Evolutionary conservation across 768 basidiomycete genomes (phyloP).

Genomic region (Dioszegia hungarica): DNA sequence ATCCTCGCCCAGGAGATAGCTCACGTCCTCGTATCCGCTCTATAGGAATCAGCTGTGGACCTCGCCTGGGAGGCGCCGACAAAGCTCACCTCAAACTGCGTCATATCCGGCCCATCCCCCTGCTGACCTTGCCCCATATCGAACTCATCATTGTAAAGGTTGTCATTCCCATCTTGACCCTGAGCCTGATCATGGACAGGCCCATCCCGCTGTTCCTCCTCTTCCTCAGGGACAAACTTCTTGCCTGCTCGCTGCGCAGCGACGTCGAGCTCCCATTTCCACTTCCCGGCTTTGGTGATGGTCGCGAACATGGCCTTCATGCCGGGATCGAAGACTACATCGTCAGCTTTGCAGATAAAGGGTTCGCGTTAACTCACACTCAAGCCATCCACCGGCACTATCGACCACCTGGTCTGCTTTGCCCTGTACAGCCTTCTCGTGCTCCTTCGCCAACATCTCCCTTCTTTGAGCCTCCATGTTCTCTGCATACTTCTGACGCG

Average conservation of each 20-base stretch:
- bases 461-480: slow-evolving; percentile 13
- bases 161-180: background rate
- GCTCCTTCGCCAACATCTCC: slow-evolving; percentile 5
- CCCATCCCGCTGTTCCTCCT: background rate
- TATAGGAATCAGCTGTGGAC: background rate
- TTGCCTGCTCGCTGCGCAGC: slow-evolving; percentile 12
- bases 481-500: slow-evolving; percentile 8
- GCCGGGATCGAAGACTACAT: slow-evolving; percentile 26
- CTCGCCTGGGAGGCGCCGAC: background rate
- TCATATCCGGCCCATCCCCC: background rate
- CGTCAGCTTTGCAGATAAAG: background rate
- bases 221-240: background rate
- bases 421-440: slow-evolving; percentile 6
- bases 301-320: slow-evolving; percentile 23
- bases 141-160: background rate
- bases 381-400: slow-evolving; percentile 18
- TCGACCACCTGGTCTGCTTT: slow-evolving; percentile 20
- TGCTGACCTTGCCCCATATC: background rate
- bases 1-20: background rate
- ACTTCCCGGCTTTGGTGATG: slow-evolving; percentile 16
- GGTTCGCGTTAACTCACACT: slow-evolving; percentile 19
- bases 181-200: background rate
- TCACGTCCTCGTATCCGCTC: background rate
- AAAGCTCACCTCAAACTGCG: background rate
- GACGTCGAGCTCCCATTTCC: slow-evolving; percentile 36